These are phyloP conservation scores for Tripterygium wilfordii DNA, from an alignment of 177 flowering plant species.

Conservation along the genomic window DNA sequence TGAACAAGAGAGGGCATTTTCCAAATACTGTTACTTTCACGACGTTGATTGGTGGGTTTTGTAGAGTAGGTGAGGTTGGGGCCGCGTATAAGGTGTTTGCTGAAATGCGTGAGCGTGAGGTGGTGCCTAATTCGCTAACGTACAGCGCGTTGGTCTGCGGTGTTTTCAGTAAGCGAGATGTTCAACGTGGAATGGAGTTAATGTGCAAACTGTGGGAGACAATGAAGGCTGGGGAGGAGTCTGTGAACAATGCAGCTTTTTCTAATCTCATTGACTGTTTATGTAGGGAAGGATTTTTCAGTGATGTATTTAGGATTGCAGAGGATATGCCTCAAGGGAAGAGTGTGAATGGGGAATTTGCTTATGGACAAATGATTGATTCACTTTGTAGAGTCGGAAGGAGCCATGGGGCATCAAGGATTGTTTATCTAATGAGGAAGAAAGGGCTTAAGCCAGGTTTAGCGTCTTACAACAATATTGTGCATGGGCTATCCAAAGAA, in stretches of 20 bases:
- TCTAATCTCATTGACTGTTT: slow-evolving; percentile 65
- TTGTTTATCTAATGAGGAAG: slow-evolving; percentile 82
- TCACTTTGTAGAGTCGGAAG: slow-evolving; percentile 66
- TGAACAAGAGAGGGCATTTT: slow-evolving; percentile 50
- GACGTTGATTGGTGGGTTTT: slow-evolving; percentile 60
- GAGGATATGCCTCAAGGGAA: slow-evolving; percentile 81
- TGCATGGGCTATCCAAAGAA: slow-evolving; percentile 72
- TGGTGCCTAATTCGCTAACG: slow-evolving; percentile 64
- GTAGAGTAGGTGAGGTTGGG: slow-evolving; percentile 42
- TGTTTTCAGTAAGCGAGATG: slow-evolving; percentile 40
- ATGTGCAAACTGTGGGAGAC: slow-evolving; percentile 55
- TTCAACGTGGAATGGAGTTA: slow-evolving; percentile 35
- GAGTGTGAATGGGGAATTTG: slow-evolving; percentile 51
- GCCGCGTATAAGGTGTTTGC: slow-evolving; percentile 57
- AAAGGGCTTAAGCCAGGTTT: slow-evolving; percentile 55
- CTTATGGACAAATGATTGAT: slow-evolving; percentile 81
- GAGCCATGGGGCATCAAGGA: slow-evolving; percentile 81
- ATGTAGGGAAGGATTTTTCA: slow-evolving; percentile 67
- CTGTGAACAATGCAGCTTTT: slow-evolving; percentile 66
- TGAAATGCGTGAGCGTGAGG: slow-evolving; percentile 63
- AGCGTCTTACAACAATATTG: slow-evolving; percentile 61
- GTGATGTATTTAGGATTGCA: slow-evolving; percentile 66
- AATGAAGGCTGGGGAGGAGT: slow-evolving; percentile 46
- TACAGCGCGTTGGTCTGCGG: slow-evolving; percentile 67
- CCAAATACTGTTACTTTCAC: slow-evolving; percentile 71